phyloP scores from a whole-genome alignment of 2,329 filamentous ascomycete species.

The Claviceps sp. region DNA sequence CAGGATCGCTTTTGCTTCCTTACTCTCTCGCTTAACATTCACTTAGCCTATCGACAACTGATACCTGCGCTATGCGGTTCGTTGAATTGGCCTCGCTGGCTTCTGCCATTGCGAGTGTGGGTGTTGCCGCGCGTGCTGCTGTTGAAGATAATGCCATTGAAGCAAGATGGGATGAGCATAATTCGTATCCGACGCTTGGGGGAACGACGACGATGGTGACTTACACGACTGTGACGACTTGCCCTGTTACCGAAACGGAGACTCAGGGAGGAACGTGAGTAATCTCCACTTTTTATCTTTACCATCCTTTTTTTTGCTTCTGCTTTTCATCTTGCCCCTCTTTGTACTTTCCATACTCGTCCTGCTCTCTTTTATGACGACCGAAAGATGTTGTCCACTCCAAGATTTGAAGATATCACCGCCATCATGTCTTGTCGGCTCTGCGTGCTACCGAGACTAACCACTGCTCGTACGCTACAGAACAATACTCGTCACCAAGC shows the following conservation, averaged over 20 bases:
- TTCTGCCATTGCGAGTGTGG: constrained; percentile 3
- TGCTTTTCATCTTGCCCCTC: background rate
- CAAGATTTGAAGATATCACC: background rate
- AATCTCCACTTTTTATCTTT: background rate
- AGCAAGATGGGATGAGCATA: background rate
- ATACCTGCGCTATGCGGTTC: background rate
- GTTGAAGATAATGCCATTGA: constrained; percentile 2
- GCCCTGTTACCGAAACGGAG: constrained; percentile 30
- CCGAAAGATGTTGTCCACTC: too few relatives aligned
- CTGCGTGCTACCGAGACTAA: background rate
- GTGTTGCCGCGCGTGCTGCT: background rate
- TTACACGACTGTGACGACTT: constrained; percentile 30
- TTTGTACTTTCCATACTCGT: background rate
- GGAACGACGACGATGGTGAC: constrained; percentile 15
- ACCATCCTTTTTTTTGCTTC: background rate
- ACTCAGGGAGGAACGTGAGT: constrained; percentile 27
- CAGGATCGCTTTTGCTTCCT: background rate
- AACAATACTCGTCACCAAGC: constrained; percentile 28
- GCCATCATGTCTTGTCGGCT: background rate
- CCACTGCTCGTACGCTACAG: constrained; percentile 9
- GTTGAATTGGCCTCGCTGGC: constrained; percentile 5
- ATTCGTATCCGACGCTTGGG: constrained; percentile 1
- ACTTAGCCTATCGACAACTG: too few relatives aligned
- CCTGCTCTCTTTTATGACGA: too few relatives aligned
- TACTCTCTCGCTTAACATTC: background rate